Evolutionary conservation across 2,329 filamentous ascomycete species (phyloP), one percentile per base, ranked within the genome.

Genomic region (Hypoxylon sp.): DNA sequence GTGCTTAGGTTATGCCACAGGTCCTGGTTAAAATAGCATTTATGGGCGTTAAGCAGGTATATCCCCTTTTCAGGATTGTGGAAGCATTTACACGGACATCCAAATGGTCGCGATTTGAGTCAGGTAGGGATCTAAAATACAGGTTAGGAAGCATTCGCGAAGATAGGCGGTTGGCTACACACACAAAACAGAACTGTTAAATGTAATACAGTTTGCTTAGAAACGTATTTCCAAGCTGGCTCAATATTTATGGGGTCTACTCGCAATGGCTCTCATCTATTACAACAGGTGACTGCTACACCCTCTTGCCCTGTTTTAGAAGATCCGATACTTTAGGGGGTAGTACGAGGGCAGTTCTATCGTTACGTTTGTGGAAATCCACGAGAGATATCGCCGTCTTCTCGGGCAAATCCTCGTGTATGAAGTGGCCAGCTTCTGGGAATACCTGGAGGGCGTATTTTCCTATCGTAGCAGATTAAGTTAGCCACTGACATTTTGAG

Each of bases 361-460:
- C 94, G 74, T 99, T 99, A 55, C 95, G 84, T 69, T 89, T 90
- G 74, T 95, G 94, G 75, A 99, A 98, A 75, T 99, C 95, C 1
- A 91, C 91, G 53, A 98, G 81, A 7, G 93, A 85, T 70, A 91
- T 84, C 0, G 95, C 95, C 44, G 91, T 96, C 81, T 94, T 96
- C 73, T 93, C 91, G 0, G 95, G 94, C 51, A 94, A 85, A 76
- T 99, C 95, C 77, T 99, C 95, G 69, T 99, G 95, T 58, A 99
- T 88, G 73, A 99, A 99, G 77, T 99, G 95, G 0, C 95, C 95
- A 1, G 95, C 93, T 75, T 97, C 92, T 0, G 95, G 94, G 71
- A 98, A 91, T 6, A 99, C 94, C 71, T 97, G 92, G 47, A 99
- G 82, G 59, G 97, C 93, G 75, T 98, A 99, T 83, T 98, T 98